These are phyloP conservation scores for Cryoendolithus antarcticus DNA, from an alignment of 2,329 filamentous ascomycete species.

Conservation along the genomic window DNA sequence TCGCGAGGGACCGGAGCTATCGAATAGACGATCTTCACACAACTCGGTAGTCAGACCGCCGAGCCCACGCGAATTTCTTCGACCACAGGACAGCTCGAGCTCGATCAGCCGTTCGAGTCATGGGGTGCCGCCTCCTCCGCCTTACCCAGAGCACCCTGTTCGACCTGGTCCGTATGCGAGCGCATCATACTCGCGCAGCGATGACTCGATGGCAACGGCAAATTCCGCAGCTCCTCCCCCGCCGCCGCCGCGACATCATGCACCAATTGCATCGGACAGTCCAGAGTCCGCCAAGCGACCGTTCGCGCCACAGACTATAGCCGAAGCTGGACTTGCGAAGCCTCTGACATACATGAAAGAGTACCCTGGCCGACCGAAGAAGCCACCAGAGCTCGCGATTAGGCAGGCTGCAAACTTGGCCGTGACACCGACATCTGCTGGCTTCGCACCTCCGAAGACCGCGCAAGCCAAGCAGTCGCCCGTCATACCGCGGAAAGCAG, in stretches of 20 bases:
- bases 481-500: constrained; percentile 23
- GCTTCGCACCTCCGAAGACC: constrained; percentile 6
- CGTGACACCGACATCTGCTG: constrained; percentile 4
- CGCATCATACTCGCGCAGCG: constrained; percentile 15
- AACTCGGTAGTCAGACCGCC: constrained; percentile 17
- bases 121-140: constrained; percentile 8
- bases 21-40: constrained; percentile 13
- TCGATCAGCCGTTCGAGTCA: constrained; percentile 1
- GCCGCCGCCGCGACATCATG: constrained; percentile 10
- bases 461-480: constrained; percentile 9
- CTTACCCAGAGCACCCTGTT: constrained; percentile 21
- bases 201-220: constrained; percentile 16
- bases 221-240: constrained; percentile 15
- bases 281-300: neutral
- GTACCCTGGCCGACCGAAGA: constrained; percentile 26
- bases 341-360: constrained; percentile 35
- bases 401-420: constrained; percentile 5
- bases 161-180: constrained; percentile 13
- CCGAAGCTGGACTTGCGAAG: constrained; percentile 11
- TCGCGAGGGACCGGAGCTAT: constrained; percentile 1
- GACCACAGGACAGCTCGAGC: constrained; percentile 9
- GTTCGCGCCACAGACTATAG: constrained; percentile 7
- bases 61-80: constrained; percentile 19
- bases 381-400: constrained; percentile 11
- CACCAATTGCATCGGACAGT: neutral